phyloP scores from a whole-genome alignment of 139 green algal genomes.

The Chlorella sp. region DNA sequence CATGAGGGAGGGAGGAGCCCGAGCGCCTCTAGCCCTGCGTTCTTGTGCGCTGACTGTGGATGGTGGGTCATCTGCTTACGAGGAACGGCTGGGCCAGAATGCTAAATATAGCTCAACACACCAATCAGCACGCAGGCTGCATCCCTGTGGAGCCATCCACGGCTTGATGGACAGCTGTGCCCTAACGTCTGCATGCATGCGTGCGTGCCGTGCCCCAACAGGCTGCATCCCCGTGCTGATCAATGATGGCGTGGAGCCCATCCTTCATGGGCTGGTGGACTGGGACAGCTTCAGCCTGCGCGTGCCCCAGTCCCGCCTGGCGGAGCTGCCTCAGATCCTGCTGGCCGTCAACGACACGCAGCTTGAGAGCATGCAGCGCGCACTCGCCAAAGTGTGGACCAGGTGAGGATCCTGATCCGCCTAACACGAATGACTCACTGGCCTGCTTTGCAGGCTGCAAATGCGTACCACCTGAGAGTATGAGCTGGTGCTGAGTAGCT shows the following conservation, averaged over 20 bases:
- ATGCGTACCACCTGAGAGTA: not conserved
- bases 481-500: too few species aligned
- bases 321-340: slow-evolving; percentile 14
- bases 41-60: too few species aligned
- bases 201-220: not conserved
- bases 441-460: not conserved
- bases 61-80: too few species aligned
- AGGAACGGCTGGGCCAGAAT: too few species aligned
- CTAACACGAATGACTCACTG: too few species aligned
- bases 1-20: too few species aligned
- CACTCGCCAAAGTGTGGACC: slow-evolving; percentile 3
- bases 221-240: slow-evolving; percentile 15
- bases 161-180: too few species aligned
- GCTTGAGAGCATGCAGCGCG: slow-evolving; percentile 4
- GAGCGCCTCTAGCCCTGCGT: too few species aligned
- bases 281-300: slow-evolving; percentile 7
- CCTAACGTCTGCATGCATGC: too few species aligned
- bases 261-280: slow-evolving; percentile 6
- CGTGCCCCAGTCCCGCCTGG: slow-evolving; percentile 7
- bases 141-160: too few species aligned
- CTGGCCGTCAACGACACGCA: not conserved
- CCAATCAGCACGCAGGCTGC: too few species aligned
- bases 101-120: too few species aligned
- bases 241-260: slow-evolving; percentile 4
- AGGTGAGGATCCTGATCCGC: not conserved